phyloP scores from a whole-genome alignment of 345 rosid species.

The Clausena lansium region DNA sequence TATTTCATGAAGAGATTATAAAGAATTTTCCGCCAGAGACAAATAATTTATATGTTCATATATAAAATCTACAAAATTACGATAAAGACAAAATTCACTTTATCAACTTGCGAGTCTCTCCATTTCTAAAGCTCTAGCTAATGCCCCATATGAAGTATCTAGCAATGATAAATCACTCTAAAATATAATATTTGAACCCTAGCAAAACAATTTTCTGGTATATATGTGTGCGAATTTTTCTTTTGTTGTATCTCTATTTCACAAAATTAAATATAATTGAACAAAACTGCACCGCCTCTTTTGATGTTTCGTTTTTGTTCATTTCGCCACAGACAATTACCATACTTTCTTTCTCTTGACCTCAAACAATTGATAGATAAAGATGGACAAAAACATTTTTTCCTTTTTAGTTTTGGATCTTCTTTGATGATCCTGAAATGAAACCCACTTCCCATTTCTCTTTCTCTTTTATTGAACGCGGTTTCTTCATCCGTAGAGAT shows the following conservation, averaged over 20 bases:
- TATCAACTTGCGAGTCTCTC: not conserved
- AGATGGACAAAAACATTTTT: not conserved
- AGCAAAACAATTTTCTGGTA: not conserved
- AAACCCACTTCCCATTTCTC: slow-evolving; percentile 18
- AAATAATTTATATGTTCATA: not conserved
- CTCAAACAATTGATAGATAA: slow-evolving; percentile 22
- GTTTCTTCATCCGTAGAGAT: slow-evolving; percentile 11
- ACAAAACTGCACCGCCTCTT: not conserved
- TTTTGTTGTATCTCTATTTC: slow-evolving; percentile 9
- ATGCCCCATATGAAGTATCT: slow-evolving; percentile 7
- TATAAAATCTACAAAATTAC: not conserved
- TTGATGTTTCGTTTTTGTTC: slow-evolving; percentile 5
- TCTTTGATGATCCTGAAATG: not conserved
- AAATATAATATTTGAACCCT: not conserved
- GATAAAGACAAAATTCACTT: slow-evolving; percentile 16
- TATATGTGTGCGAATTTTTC: not conserved
- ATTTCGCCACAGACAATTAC: slow-evolving; percentile 19
- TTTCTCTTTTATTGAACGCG: slow-evolving; percentile 20
- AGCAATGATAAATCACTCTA: not conserved
- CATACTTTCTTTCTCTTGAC: not conserved
- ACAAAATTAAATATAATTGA: not conserved
- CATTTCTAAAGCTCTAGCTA: not conserved
- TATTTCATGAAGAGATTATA: too few species aligned
- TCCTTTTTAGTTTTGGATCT: not conserved
- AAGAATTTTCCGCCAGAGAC: not conserved